Evolutionary conservation across 108 stramenopile genomes (phyloP).

Genomic region (Stephanodiscus minutulus): DNA sequence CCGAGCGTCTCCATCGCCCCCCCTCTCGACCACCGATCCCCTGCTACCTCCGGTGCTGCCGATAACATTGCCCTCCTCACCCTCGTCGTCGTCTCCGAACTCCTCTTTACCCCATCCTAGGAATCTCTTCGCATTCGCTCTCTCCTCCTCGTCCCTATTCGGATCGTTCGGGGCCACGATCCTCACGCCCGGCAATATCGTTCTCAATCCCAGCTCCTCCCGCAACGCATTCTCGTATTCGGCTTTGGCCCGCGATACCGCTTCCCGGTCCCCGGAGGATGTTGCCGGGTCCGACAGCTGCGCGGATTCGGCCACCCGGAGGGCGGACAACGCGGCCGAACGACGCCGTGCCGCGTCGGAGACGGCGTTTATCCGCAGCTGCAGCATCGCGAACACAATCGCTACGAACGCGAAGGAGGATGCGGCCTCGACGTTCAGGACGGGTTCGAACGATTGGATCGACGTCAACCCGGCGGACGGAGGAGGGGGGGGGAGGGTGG

Average conservation of each 20-base stretch:
- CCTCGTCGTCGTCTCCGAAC: slow-evolving; percentile 26
- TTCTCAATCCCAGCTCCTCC: slow-evolving; percentile 60
- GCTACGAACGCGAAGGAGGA: slow-evolving; percentile 61
- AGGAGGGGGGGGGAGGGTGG: no score
- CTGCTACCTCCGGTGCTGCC: neutral
- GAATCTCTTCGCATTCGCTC: slow-evolving; percentile 54
- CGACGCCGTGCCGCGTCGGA: slow-evolving; percentile 59
- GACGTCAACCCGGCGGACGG: slow-evolving; percentile 17
- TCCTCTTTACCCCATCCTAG: slow-evolving; percentile 34
- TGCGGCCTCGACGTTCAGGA: slow-evolving; percentile 62
- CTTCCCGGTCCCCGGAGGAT: slow-evolving; percentile 4
- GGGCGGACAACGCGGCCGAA: slow-evolving; percentile 43
- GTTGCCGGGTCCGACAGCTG: slow-evolving; percentile 46
- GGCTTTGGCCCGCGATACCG: slow-evolving; percentile 31
- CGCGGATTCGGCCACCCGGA: slow-evolving; percentile 56
- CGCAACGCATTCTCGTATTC: slow-evolving; percentile 60
- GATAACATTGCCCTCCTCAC: neutral
- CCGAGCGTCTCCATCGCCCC: neutral
- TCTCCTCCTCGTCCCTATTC: slow-evolving; percentile 45
- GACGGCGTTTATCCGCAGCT: slow-evolving; percentile 56
- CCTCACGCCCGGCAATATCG: slow-evolving; percentile 64
- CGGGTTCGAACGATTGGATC: slow-evolving; percentile 58
- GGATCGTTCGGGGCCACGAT: slow-evolving; percentile 69
- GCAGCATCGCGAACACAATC: slow-evolving; percentile 55
- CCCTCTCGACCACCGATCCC: neutral